Evolutionary conservation across 2,329 filamentous ascomycete species (phyloP).

Genomic region (Rhynchosporium agropyri): DNA sequence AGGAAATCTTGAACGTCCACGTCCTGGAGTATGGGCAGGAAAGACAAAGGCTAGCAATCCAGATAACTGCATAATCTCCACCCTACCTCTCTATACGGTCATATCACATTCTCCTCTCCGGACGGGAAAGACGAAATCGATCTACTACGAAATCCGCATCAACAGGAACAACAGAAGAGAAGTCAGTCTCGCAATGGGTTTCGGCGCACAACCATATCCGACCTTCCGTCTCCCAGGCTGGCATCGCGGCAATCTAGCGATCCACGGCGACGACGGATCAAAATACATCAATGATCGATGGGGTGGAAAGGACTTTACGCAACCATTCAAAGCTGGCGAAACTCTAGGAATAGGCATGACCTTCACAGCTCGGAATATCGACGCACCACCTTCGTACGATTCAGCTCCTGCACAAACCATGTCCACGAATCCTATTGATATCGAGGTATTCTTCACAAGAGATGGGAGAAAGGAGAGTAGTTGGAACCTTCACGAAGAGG

Average conservation of each 20-base stretch:
- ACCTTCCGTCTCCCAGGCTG: slow-evolving; percentile 78
- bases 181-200: slow-evolving; percentile 66
- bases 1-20: slow-evolving; percentile 50
- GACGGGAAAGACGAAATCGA: slow-evolving; percentile 51
- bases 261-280: slow-evolving; percentile 81
- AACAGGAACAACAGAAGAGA: slow-evolving; percentile 46
- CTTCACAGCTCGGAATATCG: slow-evolving; percentile 45
- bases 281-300: slow-evolving; percentile 75
- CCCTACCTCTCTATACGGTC: slow-evolving; percentile 69
- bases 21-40: slow-evolving; percentile 56
- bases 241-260: slow-evolving; percentile 73
- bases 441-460: slow-evolving; percentile 70
- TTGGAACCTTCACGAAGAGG: slow-evolving; percentile 78
- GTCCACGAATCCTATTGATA: slow-evolving; percentile 44
- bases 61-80: slow-evolving; percentile 68
- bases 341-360: slow-evolving; percentile 73
- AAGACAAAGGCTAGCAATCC: slow-evolving; percentile 48
- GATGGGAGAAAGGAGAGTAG: slow-evolving; percentile 61
- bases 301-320: slow-evolving; percentile 71
- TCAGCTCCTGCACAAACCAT: slow-evolving; percentile 34
- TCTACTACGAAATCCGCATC: slow-evolving; percentile 74
- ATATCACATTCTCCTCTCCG: slow-evolving; percentile 59
- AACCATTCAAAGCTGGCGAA: slow-evolving; percentile 64
- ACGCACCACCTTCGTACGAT: slow-evolving; percentile 40
- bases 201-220: slow-evolving; percentile 74